Evolutionary conservation across 169 alveolate species (phyloP).

Genomic region (Theileria annulata): DNA sequence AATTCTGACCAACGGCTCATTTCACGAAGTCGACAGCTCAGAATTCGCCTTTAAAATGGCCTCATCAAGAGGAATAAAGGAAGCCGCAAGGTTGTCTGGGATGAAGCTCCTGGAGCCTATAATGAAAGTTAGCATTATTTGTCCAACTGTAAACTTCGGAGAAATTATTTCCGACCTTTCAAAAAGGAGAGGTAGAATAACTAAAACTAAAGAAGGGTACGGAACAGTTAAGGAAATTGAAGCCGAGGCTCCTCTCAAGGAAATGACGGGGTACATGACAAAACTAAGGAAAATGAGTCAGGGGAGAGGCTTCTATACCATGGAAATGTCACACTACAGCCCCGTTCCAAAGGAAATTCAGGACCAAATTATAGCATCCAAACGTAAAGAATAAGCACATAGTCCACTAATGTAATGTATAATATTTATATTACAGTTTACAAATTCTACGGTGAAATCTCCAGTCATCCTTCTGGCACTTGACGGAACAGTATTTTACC

Average conservation of each 20-base stretch:
- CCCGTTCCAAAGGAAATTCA: slow-evolving; percentile 66
- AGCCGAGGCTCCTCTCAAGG: slow-evolving; percentile 79
- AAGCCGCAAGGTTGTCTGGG: slow-evolving; percentile 78
- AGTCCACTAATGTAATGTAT: neutral
- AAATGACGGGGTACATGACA: slow-evolving; percentile 83
- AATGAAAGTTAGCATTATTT: slow-evolving; percentile 81
- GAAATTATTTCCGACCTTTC: slow-evolving; percentile 77
- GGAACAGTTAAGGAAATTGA: slow-evolving; percentile 57
- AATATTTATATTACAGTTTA: slow-evolving; percentile 17
- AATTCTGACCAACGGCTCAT: slow-evolving; percentile 83
- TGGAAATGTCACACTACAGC: slow-evolving; percentile 81
- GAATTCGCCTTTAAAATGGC: slow-evolving; percentile 88
- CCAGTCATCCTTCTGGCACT: slow-evolving; percentile 87
- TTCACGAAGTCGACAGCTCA: slow-evolving; percentile 85
- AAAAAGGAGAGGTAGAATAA: slow-evolving; percentile 66
- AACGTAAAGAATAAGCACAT: slow-evolving; percentile 1
- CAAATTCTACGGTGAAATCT: slow-evolving; percentile 82
- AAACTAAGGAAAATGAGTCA: slow-evolving; percentile 81
- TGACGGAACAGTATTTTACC: slow-evolving; percentile 81
- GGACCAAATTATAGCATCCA: slow-evolving; percentile 44
- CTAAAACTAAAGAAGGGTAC: slow-evolving; percentile 62
- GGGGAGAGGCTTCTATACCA: slow-evolving; percentile 83
- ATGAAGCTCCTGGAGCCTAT: slow-evolving; percentile 86
- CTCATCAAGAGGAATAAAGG: slow-evolving; percentile 80
- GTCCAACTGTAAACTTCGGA: slow-evolving; percentile 81